These are phyloP conservation scores for Lactarius akahatsu DNA, from an alignment of 768 basidiomycete genomes.

Conservation along the genomic window DNA sequence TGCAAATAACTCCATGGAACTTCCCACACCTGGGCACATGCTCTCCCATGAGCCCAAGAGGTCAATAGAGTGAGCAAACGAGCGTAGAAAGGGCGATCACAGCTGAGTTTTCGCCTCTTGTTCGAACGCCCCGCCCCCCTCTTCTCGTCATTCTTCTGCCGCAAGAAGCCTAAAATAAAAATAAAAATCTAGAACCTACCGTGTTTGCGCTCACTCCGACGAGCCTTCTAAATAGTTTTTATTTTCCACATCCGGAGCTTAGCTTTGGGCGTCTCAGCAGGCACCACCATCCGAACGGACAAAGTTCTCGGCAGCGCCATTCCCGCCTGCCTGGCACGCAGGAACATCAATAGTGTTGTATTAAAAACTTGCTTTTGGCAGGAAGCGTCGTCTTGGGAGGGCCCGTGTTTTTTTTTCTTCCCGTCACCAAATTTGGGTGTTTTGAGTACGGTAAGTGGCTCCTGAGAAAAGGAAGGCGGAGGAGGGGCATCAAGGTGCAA, in stretches of 20 bases:
- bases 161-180: not conserved
- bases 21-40: slow-evolving; percentile 7
- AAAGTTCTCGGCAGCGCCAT: slow-evolving; percentile 3
- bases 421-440: slow-evolving; percentile 25
- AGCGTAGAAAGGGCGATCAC: not conserved
- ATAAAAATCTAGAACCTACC: not conserved
- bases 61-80: not conserved
- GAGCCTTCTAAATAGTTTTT: slow-evolving; percentile 4
- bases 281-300: slow-evolving; percentile 4
- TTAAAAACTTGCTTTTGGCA: slow-evolving; percentile 17
- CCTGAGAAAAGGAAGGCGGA: slow-evolving; percentile 2
- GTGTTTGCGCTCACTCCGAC: not conserved
- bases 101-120: not conserved
- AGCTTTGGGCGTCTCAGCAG: slow-evolving; percentile 4
- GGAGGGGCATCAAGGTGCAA: not conserved
- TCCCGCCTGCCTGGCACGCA: not conserved
- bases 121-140: not conserved
- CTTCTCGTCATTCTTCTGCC: not conserved
- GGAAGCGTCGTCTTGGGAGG: slow-evolving; percentile 11
- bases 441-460: not conserved
- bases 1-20: not conserved
- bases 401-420: slow-evolving; percentile 1
- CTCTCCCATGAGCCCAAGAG: not conserved
- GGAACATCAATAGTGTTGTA: slow-evolving; percentile 7
- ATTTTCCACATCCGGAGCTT: slow-evolving; percentile 15